Evolutionary conservation across 768 basidiomycete genomes (phyloP).

Genomic region (Rubroboletus pulcherrimus): DNA sequence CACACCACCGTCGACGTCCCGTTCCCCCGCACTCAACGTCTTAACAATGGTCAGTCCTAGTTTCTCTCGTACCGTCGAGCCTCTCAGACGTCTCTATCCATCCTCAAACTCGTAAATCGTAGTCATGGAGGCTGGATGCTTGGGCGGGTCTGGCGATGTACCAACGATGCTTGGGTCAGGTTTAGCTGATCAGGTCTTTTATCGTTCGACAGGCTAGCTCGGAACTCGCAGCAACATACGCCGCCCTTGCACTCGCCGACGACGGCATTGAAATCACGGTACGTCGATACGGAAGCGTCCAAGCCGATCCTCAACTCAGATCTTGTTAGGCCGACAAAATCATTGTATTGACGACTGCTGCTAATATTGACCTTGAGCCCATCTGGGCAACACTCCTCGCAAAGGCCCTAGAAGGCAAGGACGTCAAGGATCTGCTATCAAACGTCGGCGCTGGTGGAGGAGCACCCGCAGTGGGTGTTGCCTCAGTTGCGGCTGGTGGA

Average conservation of each 20-base stretch:
- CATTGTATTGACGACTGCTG: slow-evolving; percentile 75
- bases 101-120: neutral
- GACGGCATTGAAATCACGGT: slow-evolving; percentile 97
- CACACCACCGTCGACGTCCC: slow-evolving; percentile 19
- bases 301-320: neutral
- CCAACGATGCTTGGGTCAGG: neutral
- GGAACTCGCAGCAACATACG: slow-evolving; percentile 94
- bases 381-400: slow-evolving; percentile 98
- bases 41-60: slow-evolving; percentile 26
- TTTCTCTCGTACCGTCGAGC: neutral
- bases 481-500: slow-evolving; percentile 48
- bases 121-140: slow-evolving; percentile 20
- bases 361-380: slow-evolving; percentile 82
- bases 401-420: slow-evolving; percentile 97
- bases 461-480: slow-evolving; percentile 65
- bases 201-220: slow-evolving; percentile 40
- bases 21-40: slow-evolving; percentile 3
- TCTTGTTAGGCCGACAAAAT: slow-evolving; percentile 85
- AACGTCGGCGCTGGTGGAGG: slow-evolving; percentile 94
- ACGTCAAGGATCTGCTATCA: slow-evolving; percentile 92
- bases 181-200: slow-evolving; percentile 10
- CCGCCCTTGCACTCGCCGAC: slow-evolving; percentile 97
- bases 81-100: neutral
- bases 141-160: slow-evolving; percentile 8
- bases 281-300: slow-evolving; percentile 32